A percentile compares a stretch with the other conserved stretches of the same genome.
Evolutionary conservation across 2,329 filamentous ascomycete species (phyloP).

Genomic region (Xylariales sp.): DNA sequence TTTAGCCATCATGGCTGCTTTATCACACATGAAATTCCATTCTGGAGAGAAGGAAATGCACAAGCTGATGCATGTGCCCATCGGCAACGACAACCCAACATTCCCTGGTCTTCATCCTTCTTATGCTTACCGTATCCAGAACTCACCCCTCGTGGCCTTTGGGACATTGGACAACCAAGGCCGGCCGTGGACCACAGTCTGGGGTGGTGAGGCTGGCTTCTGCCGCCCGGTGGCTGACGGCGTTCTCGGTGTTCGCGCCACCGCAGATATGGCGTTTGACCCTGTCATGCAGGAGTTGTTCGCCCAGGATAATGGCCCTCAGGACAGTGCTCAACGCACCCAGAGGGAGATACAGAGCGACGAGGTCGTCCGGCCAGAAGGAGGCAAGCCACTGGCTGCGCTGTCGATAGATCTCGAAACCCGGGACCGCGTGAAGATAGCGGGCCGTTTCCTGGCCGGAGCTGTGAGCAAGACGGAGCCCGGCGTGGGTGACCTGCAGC

Average conservation of each 20-base stretch:
- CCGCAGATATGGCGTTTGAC: slow-evolving; percentile 59
- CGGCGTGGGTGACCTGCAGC: slow-evolving; percentile 34
- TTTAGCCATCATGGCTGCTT: too few species aligned
- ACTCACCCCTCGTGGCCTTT: slow-evolving; percentile 65
- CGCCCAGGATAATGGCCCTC: slow-evolving; percentile 30
- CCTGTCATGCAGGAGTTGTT: slow-evolving; percentile 66
- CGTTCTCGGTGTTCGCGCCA: slow-evolving; percentile 59
- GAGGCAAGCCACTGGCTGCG: slow-evolving; percentile 39
- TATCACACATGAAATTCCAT: too few species aligned
- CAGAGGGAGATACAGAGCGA: slow-evolving; percentile 13
- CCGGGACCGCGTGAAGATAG: slow-evolving; percentile 69
- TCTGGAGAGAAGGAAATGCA: slow-evolving; percentile 65
- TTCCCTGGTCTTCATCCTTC: slow-evolving; percentile 55
- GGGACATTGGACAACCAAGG: slow-evolving; percentile 64
- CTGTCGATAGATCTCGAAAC: slow-evolving; percentile 61
- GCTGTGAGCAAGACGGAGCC: slow-evolving; percentile 37
- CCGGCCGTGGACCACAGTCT: slow-evolving; percentile 72
- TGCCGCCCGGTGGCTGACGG: slow-evolving; percentile 56
- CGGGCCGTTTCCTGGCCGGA: slow-evolving; percentile 64
- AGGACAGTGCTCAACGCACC: too few species aligned
- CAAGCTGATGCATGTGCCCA: slow-evolving; percentile 53
- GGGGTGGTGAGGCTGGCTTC: slow-evolving; percentile 71
- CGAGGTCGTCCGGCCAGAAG: slow-evolving; percentile 25
- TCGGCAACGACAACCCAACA: slow-evolving; percentile 59
- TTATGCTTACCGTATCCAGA: slow-evolving; percentile 56